Evolutionary conservation across 371 early-diverging fungal species (phyloP), one percentile per base, ranked within the genome.

Genomic region (Zancudomyces culisetae): DNA sequence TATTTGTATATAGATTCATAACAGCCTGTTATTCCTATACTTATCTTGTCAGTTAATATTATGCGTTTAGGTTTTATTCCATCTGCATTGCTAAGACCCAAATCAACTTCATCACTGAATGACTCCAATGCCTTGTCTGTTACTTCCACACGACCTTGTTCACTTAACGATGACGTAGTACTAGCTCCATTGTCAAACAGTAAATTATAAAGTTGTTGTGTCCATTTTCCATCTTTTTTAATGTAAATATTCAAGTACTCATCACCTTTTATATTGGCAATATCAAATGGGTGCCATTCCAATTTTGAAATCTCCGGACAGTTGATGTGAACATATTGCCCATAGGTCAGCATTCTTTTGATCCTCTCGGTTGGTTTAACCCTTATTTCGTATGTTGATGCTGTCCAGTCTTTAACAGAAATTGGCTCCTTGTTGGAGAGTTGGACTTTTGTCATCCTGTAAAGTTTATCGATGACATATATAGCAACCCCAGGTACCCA

Each of bases 221-320:
- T 29, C 50, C 50, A 49, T 15, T 39, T 30, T 26, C 24, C 24
- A 10, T 15, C 10, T 13, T 22, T n/a, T 2, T 8, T 12, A 18
- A 49, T 23, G 20, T 29, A 18, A 21, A 49, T 21, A 35, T 30
- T 49, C 6, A 30, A 29, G 57, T 79, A 86, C 52, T 77, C 77
- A 54, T 87, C 87, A 60, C 82, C 75, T 1, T 85, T 87, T 15
- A 83, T 80, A 20, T 81, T 83, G 22, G 90, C 87, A 27, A 89
- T 70, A 19, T 88, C 88, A 61, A 86, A 87, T 1, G 90, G 88
- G 57, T 89, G 90, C 85, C 85, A 87, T 60, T 89, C 64, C 52
- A 62, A 54, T 22, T 57, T 52, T 47, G 79, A 72, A 6, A 84
- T 55, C 1, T 66, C 71, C 2, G 81, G 81, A 21, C 80, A 70